phyloP scores from a whole-genome alignment of 192 early-diverging fungal species.

The Entophlyctis luteolus region DNA sequence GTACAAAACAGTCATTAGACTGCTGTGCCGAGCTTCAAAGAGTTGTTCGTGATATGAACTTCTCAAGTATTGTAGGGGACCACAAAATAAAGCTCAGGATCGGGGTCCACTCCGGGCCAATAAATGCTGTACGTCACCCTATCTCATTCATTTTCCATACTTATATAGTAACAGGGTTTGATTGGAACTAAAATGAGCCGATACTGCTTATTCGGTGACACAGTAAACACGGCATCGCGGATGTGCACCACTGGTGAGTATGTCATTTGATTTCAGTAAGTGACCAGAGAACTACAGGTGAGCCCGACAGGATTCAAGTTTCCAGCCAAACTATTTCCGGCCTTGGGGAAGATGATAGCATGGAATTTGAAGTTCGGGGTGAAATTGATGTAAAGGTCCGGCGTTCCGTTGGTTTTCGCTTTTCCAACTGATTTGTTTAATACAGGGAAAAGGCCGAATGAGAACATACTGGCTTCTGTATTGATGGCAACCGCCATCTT shows the following conservation, averaged over 20 bases:
- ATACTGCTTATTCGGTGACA: conserved; percentile 49
- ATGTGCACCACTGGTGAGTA: conserved; percentile 37
- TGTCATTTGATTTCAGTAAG: too few species aligned
- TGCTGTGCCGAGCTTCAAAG: conserved; percentile 13
- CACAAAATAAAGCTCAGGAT: conserved; percentile 30
- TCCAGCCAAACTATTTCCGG: conserved; percentile 23
- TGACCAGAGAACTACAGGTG: background rate
- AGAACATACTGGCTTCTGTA: conserved; percentile 37
- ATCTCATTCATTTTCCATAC: background rate
- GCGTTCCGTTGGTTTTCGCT: background rate
- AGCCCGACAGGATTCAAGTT: conserved; percentile 34
- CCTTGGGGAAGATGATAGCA: conserved; percentile 21
- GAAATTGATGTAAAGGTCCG: conserved; percentile 37
- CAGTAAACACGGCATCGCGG: conserved; percentile 38
- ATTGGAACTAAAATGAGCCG: conserved; percentile 47
- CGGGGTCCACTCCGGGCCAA: conserved; percentile 38
- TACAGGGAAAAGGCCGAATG: conserved; percentile 42
- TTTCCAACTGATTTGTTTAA: background rate
- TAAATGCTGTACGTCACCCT: conserved; percentile 15
- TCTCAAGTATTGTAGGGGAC: conserved; percentile 9
- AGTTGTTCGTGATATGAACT: conserved; percentile 7
- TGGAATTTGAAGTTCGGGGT: conserved; percentile 32
- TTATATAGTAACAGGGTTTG: conserved; percentile 20
- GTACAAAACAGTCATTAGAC: conserved; percentile 15
- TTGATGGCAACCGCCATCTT: too few species aligned